Evolutionary conservation across 2,329 filamentous ascomycete species (phyloP).

Genomic region (Sclerotinia trifoliorum): DNA sequence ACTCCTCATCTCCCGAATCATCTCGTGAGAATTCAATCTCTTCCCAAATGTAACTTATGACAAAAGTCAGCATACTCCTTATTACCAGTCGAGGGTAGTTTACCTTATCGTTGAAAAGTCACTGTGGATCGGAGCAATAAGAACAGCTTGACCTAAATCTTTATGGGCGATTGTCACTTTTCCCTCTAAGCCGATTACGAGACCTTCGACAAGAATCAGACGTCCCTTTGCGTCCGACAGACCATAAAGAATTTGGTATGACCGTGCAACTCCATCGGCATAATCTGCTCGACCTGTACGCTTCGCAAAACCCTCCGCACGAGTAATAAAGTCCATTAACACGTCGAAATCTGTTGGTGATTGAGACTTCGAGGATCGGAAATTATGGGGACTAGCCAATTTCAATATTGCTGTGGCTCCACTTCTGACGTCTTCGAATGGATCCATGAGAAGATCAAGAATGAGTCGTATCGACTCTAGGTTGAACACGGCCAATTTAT

Average conservation of each 20-base stretch:
- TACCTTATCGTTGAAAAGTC: conserved; percentile 66
- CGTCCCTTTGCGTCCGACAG: conserved; percentile 49
- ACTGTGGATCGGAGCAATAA: conserved; percentile 66
- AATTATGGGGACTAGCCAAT: conserved; percentile 45
- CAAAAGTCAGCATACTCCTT: conserved; percentile 15
- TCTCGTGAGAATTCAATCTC: conserved; percentile 25
- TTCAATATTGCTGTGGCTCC: conserved; percentile 52
- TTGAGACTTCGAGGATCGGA: conserved; percentile 21
- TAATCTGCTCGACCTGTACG: conserved; percentile 83
- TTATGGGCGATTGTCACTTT: conserved; percentile 62
- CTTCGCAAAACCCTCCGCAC: conserved; percentile 59
- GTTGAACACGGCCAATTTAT: conserved; percentile 42
- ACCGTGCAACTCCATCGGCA: conserved; percentile 82
- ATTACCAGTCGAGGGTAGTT: conserved; percentile 22
- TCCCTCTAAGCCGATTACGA: conserved; percentile 61
- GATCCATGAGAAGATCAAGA: conserved; percentile 78
- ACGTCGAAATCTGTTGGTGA: conserved; percentile 29
- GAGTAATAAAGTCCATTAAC: conserved; percentile 49
- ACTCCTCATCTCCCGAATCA: conserved; percentile 14
- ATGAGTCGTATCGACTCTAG: conserved; percentile 60
- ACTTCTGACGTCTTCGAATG: conserved; percentile 86
- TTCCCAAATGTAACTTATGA: conserved; percentile 35
- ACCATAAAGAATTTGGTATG: conserved; percentile 67
- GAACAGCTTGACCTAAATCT: conserved; percentile 65
- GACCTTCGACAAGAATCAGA: conserved; percentile 52